phyloP scores from a whole-genome alignment of 345 rosid species.

The Toxicodendron radicans region DNA sequence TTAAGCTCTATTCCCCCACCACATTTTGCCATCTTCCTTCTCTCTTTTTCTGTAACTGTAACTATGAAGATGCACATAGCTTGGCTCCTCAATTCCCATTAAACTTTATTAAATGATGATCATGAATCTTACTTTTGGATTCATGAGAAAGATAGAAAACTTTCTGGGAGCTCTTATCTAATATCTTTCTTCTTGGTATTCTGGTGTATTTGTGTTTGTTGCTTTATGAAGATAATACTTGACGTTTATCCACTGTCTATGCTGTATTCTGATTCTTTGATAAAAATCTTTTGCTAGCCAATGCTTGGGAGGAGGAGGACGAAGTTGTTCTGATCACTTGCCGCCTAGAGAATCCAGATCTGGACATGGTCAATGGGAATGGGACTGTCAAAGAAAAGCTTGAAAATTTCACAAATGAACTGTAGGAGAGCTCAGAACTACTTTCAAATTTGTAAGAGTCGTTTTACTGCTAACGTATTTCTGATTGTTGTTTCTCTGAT shows the following conservation, averaged over 20 bases:
- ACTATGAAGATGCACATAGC: not conserved
- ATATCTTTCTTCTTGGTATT: not conserved
- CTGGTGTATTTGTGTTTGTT: not conserved
- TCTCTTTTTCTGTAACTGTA: too few relatives aligned
- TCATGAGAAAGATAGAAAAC: not conserved
- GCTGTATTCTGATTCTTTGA: conserved; percentile 24
- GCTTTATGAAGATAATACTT: not conserved
- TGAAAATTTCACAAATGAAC: conserved; percentile 71
- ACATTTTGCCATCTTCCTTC: too few relatives aligned
- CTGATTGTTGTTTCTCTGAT: conserved; percentile 25
- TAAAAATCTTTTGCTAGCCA: conserved; percentile 48
- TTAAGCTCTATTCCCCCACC: too few relatives aligned
- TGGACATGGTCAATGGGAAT: conserved; percentile 79
- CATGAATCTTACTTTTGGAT: too few relatives aligned
- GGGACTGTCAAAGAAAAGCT: conserved; percentile 82
- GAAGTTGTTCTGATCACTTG: conserved; percentile 89
- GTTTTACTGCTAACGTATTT: conserved; percentile 3
- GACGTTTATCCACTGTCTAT: not conserved
- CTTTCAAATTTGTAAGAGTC: not conserved
- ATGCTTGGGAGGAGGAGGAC: conserved; percentile 98
- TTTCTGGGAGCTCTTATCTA: not conserved
- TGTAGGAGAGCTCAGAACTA: conserved; percentile 45
- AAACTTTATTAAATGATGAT: not conserved
- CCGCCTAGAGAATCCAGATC: conserved; percentile 81
- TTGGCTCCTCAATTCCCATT: not conserved